phyloP scores from a whole-genome alignment of 129 eudicot genomes.

The Artemisia argyi region DNA sequence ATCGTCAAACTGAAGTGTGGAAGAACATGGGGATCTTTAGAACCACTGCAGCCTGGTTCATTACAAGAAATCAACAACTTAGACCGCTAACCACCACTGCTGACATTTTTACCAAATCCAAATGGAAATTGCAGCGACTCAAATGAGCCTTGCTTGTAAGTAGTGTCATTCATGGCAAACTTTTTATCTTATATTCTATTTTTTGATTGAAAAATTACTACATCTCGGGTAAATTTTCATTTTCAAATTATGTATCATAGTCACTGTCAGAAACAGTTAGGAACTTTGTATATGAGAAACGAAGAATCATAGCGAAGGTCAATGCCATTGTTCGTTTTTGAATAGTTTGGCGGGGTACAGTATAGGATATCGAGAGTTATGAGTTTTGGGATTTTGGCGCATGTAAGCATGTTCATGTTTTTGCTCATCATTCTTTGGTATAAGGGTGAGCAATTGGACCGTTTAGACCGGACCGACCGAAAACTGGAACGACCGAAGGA shows the following conservation, averaged over 20 bases:
- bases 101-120: background rate
- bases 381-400: background rate
- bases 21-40: slow-evolving; percentile 91
- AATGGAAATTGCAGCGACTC: background rate
- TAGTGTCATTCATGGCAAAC: background rate
- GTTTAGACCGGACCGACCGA: too few species aligned
- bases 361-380: background rate
- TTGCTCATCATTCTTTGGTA: too few species aligned
- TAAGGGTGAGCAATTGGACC: too few species aligned
- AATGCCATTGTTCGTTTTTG: slow-evolving; percentile 17
- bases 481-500: too few species aligned
- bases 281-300: slow-evolving; percentile 10
- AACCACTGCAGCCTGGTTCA: slow-evolving; percentile 48
- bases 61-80: slow-evolving; percentile 3
- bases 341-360: slow-evolving; percentile 24
- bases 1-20: slow-evolving; percentile 85
- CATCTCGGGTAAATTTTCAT: background rate
- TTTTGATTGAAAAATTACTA: background rate
- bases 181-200: background rate
- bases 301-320: background rate
- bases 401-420: background rate
- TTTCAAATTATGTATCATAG: background rate
- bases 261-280: background rate
- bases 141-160: slow-evolving; percentile 17
- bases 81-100: background rate